These are phyloP conservation scores for Massarina eburnea DNA, from an alignment of 2,329 filamentous ascomycete species.

Conservation along the genomic window DNA sequence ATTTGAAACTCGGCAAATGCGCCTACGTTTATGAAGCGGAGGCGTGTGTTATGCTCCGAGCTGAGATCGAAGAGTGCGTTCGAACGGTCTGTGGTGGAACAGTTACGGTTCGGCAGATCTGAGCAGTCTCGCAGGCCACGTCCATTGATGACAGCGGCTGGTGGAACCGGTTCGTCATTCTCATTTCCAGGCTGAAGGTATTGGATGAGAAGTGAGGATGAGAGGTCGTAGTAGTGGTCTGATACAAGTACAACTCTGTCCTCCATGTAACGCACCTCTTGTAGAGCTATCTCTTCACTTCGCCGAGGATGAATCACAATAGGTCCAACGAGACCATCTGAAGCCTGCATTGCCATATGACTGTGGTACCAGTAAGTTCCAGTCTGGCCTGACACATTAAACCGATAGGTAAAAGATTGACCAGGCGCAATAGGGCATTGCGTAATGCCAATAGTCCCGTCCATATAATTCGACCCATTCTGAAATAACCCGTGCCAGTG, in stretches of 20 bases:
- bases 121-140: conserved; percentile 42
- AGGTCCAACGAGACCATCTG: conserved; percentile 45
- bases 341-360: conserved; percentile 47
- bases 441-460: conserved; percentile 57
- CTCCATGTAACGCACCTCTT: conserved; percentile 46
- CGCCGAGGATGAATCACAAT: conserved; percentile 39
- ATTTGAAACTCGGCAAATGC: conserved; percentile 62
- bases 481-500: conserved; percentile 66
- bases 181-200: conserved; percentile 55
- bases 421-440: conserved; percentile 61
- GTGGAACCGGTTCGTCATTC: conserved; percentile 59
- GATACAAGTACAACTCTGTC: conserved; percentile 67
- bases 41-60: conserved; percentile 64
- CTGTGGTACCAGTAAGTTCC: conserved; percentile 40
- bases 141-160: conserved; percentile 49
- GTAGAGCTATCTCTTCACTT: conserved; percentile 45
- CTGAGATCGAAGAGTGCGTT: conserved; percentile 39
- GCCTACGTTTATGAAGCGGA: conserved; percentile 72
- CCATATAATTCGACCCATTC: conserved; percentile 45
- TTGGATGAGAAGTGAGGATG: conserved; percentile 51
- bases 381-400: conserved; percentile 39
- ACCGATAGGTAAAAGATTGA: conserved; percentile 28
- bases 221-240: conserved; percentile 67
- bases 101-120: conserved; percentile 38
- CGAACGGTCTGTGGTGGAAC: conserved; percentile 33